A percentile compares a stretch with the other conserved stretches of the same genome.
Evolutionary conservation across 2,329 filamentous ascomycete species (phyloP).

Genomic region (Hypoxylon sp.): DNA sequence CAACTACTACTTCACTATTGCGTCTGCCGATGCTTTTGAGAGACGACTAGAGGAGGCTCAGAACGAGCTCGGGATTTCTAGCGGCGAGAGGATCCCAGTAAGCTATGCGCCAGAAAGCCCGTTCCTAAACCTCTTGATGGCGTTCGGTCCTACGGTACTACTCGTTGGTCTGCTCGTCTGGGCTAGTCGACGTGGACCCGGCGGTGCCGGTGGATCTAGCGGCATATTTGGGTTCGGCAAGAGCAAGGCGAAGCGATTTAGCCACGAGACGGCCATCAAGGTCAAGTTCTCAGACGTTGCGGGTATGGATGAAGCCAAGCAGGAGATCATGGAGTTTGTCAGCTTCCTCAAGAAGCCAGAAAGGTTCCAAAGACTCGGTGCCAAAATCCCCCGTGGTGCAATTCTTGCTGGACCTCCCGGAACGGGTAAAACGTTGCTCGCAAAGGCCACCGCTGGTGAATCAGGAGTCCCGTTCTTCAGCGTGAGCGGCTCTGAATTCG

Average conservation of each 20-base stretch:
- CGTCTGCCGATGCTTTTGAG: slow-evolving; percentile 94
- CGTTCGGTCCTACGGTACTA: slow-evolving; percentile 87
- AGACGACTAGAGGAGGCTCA: slow-evolving; percentile 88
- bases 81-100: slow-evolving; percentile 90
- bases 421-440: slow-evolving; percentile 97
- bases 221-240: slow-evolving; percentile 97
- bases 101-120: slow-evolving; percentile 84
- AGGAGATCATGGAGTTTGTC: slow-evolving; percentile 99
- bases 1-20: slow-evolving; percentile 94
- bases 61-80: slow-evolving; percentile 85
- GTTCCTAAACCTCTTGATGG: slow-evolving; percentile 76
- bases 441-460: slow-evolving; percentile 97
- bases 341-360: slow-evolving; percentile 95
- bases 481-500: slow-evolving; percentile 97
- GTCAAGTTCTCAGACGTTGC: slow-evolving; percentile 98
- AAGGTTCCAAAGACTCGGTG: slow-evolving; percentile 91
- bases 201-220: slow-evolving; percentile 73
- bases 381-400: slow-evolving; percentile 96
- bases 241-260: slow-evolving; percentile 96
- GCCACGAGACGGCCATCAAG: slow-evolving; percentile 95
- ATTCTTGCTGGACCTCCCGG: slow-evolving; percentile 97
- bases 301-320: slow-evolving; percentile 97
- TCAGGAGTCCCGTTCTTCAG: slow-evolving; percentile 98
- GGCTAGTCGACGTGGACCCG: slow-evolving; percentile 77
- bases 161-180: slow-evolving; percentile 87